Conservation (phyloP, 2,329 filamentous ascomycete genomes). For the Fusarium nanum region DNA sequence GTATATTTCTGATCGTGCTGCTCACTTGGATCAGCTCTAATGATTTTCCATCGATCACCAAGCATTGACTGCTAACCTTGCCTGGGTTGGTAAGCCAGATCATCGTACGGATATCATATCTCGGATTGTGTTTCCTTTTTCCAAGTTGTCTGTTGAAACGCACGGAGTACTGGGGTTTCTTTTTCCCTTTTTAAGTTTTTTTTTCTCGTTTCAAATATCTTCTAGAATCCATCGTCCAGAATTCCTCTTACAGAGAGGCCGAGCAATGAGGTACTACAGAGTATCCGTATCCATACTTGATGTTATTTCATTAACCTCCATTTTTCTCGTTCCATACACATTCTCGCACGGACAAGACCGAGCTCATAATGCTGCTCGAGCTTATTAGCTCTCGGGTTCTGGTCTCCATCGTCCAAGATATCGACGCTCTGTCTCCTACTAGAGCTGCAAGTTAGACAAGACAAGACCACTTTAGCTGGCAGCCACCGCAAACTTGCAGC, state of each 20-base stretch:
- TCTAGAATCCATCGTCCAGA: neutral
- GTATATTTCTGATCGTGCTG: neutral
- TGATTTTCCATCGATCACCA: neutral
- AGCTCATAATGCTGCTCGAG: slow-evolving; percentile 4
- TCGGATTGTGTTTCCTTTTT: neutral
- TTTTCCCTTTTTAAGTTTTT: neutral
- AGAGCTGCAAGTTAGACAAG: neutral
- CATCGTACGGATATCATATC: neutral
- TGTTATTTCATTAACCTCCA: neutral
- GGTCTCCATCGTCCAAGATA: slow-evolving; percentile 14
- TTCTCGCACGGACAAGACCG: slow-evolving; percentile 41
- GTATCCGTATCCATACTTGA: neutral
- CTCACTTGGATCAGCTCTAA: neutral
- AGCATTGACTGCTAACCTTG: neutral
- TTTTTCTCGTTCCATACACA: slow-evolving; percentile 19
- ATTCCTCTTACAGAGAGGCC: neutral
- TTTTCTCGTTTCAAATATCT: neutral
- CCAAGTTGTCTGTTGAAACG: neutral
- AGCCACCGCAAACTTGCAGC: slow-evolving; percentile 32
- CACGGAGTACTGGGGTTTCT: neutral
- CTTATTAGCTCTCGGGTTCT: neutral
- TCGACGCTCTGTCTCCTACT: neutral
- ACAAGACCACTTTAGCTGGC: slow-evolving; percentile 33
- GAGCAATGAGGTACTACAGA: neutral
- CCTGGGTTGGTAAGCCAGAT: neutral